A percentile compares a stretch with the other conserved stretches of the same genome.
phyloP scores from a whole-genome alignment of 164 flowering plant species.

The Amborella trichopoda region DNA sequence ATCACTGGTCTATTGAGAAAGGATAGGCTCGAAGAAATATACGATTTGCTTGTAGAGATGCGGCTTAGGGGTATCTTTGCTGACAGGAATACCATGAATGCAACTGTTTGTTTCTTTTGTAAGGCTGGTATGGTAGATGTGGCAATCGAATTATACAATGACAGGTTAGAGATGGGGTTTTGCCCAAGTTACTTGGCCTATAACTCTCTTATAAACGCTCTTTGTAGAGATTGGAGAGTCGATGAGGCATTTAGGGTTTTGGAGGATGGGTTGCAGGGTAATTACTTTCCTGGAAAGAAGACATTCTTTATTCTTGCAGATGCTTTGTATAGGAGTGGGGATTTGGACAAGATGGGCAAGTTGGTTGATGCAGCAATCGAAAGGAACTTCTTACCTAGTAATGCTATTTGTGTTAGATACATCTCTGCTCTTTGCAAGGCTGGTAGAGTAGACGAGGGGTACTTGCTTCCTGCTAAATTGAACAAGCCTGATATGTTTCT shows the following conservation, averaged over 20 bases:
- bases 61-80: constrained; percentile 34
- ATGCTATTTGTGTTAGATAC: constrained; percentile 24
- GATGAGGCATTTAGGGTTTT: constrained; percentile 55
- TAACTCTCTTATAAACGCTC: constrained; percentile 47
- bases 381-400: constrained; percentile 21
- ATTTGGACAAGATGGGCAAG: constrained; percentile 57
- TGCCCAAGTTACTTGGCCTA: constrained; percentile 43
- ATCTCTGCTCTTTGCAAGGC: constrained; percentile 46
- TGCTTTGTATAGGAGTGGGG: constrained; percentile 45
- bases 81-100: constrained; percentile 66
- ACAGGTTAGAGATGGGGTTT: constrained; percentile 40
- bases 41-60: constrained; percentile 69
- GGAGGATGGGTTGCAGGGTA: constrained; percentile 35
- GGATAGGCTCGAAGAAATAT: constrained; percentile 44
- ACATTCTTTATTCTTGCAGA: constrained; percentile 45
- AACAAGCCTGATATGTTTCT: constrained; percentile 14
- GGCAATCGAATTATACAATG: constrained; percentile 50
- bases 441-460: constrained; percentile 47
- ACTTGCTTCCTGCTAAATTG: constrained; percentile 24
- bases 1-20: constrained; percentile 48
- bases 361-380: constrained; percentile 31
- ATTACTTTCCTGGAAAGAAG: constrained; percentile 44
- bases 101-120: constrained; percentile 62
- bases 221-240: constrained; percentile 45
- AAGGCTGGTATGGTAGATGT: constrained; percentile 78